These are phyloP conservation scores for Plasmopara viticola DNA, from an alignment of 352 stramenopile genomes.

Conservation along the genomic window DNA sequence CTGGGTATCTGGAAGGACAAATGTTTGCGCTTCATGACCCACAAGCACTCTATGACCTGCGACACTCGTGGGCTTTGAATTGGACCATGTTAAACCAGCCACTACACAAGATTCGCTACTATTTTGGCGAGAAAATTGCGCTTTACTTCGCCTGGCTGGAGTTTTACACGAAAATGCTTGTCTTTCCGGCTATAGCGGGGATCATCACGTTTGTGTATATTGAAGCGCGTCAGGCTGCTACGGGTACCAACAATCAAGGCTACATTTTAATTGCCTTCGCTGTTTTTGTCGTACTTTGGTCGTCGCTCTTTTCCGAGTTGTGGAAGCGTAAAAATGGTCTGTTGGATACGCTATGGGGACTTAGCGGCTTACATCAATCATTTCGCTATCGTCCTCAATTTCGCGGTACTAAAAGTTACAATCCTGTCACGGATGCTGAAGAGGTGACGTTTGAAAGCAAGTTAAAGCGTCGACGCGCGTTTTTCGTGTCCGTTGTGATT, in stretches of 20 bases:
- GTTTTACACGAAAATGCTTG: conserved; percentile 88
- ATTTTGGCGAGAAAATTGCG: conserved; percentile 86
- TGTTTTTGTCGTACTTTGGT: conserved; percentile 82
- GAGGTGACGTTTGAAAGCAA: conserved; percentile 59
- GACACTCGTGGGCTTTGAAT: conserved; percentile 61
- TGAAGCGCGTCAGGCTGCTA: conserved; percentile 22
- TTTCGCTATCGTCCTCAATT: conserved; percentile 80
- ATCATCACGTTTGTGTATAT: conserved; percentile 64
- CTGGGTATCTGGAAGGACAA: conserved; percentile 47
- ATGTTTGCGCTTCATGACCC: conserved; percentile 88
- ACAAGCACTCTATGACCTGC: conserved; percentile 61
- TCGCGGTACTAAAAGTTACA: conserved; percentile 52
- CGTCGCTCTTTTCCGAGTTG: conserved; percentile 69
- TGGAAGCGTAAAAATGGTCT: conserved; percentile 83
- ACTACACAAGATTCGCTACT: conserved; percentile 76
- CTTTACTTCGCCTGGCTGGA: conserved; percentile 90
- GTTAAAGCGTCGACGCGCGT: conserved; percentile 40
- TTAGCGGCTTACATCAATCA: conserved; percentile 62
- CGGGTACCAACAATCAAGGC: conserved; percentile 33
- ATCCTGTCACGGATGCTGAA: conserved; percentile 51
- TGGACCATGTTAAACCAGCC: conserved; percentile 78
- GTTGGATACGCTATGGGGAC: conserved; percentile 75
- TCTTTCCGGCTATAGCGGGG: conserved; percentile 67
- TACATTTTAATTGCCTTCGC: conserved; percentile 68
- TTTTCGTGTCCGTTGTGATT: conserved; percentile 46